These are phyloP conservation scores for Debaryomyces prosopidis DNA, from an alignment of 805 yeast genomes.

Conservation along the genomic window DNA sequence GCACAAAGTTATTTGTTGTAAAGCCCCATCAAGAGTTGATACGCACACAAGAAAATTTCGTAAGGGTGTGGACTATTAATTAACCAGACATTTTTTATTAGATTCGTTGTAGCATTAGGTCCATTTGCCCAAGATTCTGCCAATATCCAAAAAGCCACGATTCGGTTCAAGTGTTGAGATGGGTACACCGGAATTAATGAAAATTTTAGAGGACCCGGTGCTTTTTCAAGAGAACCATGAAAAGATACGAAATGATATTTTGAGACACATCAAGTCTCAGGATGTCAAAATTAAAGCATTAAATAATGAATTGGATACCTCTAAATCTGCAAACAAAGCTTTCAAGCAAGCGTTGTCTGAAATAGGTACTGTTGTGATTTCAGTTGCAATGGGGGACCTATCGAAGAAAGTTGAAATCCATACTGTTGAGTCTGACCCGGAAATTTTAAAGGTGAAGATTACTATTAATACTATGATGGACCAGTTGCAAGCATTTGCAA, in stretches of 20 bases:
- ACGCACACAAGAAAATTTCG: neutral
- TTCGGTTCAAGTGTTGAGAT: constrained; percentile 14
- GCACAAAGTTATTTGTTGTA: too few relatives aligned
- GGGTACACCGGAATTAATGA: constrained; percentile 34
- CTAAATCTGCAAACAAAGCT: constrained; percentile 63
- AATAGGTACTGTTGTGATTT: constrained; percentile 82
- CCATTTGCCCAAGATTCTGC: constrained; percentile 15
- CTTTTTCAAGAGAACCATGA: constrained; percentile 27
- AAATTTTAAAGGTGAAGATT: constrained; percentile 73
- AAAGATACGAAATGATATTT: constrained; percentile 30
- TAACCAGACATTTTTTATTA: too few relatives aligned
- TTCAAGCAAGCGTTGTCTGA: constrained; percentile 72
- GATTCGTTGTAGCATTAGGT: neutral
- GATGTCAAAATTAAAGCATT: constrained; percentile 26
- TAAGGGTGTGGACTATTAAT: neutral
- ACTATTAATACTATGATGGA: constrained; percentile 90
- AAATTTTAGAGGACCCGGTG: constrained; percentile 40
- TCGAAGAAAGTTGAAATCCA: constrained; percentile 78
- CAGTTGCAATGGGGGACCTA: constrained; percentile 87
- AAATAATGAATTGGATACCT: constrained; percentile 33
- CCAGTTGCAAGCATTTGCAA: constrained; percentile 77
- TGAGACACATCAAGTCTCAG: constrained; percentile 29
- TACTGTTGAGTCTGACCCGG: constrained; percentile 72
- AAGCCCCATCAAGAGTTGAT: neutral
- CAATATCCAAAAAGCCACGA: constrained; percentile 15